A percentile compares a stretch with the other conserved stretches of the same genome.
These are phyloP conservation scores for Pseudogymnoascus sp. DNA, from an alignment of 2,329 filamentous ascomycete species.

Conservation along the genomic window DNA sequence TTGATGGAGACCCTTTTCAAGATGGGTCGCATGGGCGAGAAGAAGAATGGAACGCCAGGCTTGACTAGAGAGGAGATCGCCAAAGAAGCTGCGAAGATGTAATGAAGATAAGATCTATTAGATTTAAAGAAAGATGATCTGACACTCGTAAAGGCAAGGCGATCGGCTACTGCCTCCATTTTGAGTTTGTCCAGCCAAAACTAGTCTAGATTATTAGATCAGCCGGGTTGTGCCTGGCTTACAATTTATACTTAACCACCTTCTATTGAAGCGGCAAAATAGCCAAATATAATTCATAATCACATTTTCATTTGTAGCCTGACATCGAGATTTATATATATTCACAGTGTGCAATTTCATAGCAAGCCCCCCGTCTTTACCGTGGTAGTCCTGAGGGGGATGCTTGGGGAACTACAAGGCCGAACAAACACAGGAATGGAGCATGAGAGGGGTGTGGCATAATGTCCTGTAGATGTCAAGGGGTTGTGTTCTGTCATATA, in stretches of 20 bases:
- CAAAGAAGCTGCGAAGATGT: conserved; percentile 9
- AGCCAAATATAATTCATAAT: too few relatives aligned
- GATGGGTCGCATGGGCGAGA: conserved; percentile 50
- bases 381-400: background rate
- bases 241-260: background rate
- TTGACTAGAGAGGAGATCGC: conserved; percentile 1
- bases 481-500: background rate
- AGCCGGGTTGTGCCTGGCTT: background rate
- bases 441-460: background rate
- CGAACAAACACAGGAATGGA: background rate
- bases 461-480: background rate
- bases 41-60: conserved; percentile 25
- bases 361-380: background rate
- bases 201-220: background rate
- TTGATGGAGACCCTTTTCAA: conserved; percentile 53
- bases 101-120: background rate
- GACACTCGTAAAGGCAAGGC: background rate
- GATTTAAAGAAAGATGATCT: background rate
- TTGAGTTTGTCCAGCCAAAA: background rate
- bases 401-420: background rate
- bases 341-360: background rate
- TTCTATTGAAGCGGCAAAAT: background rate
- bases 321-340: background rate
- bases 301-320: too few relatives aligned
- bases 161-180: background rate